These are phyloP conservation scores for Podaxis sp. DNA, from an alignment of 768 basidiomycete species.

Conservation along the genomic window DNA sequence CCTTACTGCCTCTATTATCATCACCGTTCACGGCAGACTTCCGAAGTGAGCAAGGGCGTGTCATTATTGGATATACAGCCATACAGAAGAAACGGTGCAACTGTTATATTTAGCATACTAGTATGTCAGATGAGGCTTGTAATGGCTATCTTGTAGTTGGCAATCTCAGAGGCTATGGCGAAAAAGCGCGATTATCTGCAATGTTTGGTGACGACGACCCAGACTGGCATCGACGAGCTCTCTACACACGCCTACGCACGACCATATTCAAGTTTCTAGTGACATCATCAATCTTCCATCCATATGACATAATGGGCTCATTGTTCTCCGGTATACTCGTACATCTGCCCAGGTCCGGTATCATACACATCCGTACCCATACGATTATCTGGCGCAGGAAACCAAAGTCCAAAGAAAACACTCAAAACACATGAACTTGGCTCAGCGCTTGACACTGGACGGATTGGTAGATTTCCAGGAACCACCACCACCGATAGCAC, in stretches of 20 bases:
- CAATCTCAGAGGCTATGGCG: too few species aligned
- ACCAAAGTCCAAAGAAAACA: neutral
- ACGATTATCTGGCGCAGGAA: neutral
- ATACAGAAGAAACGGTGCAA: too few species aligned
- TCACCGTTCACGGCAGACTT: too few species aligned
- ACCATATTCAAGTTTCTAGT: neutral
- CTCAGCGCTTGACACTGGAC: conserved; percentile 6
- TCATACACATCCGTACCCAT: neutral
- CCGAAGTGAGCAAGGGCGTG: too few species aligned
- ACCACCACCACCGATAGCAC: conserved; percentile 18
- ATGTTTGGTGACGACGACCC: too few species aligned
- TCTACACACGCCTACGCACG: neutral
- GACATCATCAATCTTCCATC: neutral
- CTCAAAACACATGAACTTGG: neutral
- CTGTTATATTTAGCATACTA: too few species aligned
- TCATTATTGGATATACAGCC: too few species aligned
- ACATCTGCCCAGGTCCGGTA: neutral
- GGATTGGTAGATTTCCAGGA: conserved; percentile 26
- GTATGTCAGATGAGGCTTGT: too few species aligned
- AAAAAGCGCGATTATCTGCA: too few species aligned
- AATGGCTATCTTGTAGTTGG: too few species aligned
- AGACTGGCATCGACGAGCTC: too few species aligned
- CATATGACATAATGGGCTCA: neutral
- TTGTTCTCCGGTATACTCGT: neutral
- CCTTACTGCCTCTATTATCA: too few species aligned